Evolutionary conservation across 176 grass and related monocot species (phyloP).

Genomic region (Zoysia japonica): DNA sequence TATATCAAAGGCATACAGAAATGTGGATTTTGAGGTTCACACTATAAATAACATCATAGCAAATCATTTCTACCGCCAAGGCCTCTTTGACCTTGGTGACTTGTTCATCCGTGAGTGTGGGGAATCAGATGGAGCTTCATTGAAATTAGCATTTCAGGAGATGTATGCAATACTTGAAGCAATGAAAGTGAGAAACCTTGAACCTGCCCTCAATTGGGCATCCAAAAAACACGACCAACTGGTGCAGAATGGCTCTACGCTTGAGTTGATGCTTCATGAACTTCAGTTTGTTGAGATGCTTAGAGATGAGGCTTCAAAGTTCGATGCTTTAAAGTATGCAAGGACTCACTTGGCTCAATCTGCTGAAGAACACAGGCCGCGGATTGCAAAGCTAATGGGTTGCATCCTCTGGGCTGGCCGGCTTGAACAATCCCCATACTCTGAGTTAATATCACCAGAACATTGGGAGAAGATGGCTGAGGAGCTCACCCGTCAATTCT

Average conservation of each 20-base stretch:
- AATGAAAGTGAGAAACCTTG: conserved; percentile 72
- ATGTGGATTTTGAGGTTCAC: conserved; percentile 66
- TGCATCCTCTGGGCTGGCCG: conserved; percentile 69
- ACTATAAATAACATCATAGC: conserved; percentile 76
- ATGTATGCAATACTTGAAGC: conserved; percentile 82
- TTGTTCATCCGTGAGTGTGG: conserved; percentile 58
- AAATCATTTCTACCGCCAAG: conserved; percentile 78
- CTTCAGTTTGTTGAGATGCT: conserved; percentile 86
- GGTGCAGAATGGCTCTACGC: conserved; percentile 60
- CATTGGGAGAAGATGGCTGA: conserved; percentile 71
- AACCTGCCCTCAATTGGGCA: conserved; percentile 77
- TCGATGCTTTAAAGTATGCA: conserved; percentile 61
- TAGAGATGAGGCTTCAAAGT: conserved; percentile 54
- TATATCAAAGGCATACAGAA: conserved; percentile 82
- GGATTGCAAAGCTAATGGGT: conserved; percentile 72
- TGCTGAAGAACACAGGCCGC: conserved; percentile 47
- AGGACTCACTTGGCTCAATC: conserved; percentile 56
- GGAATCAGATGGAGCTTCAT: conserved; percentile 43
- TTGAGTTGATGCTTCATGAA: conserved; percentile 84
- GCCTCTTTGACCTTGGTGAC: conserved; percentile 82
- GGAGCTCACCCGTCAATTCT: conserved; percentile 81
- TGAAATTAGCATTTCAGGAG: conserved; percentile 74
- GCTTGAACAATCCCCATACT: conserved; percentile 83
- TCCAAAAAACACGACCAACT: conserved; percentile 60
- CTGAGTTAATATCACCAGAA: conserved; percentile 53